Conservation (phyloP, 768 basidiomycete genomes). For the Leccinum ochraceum region DNA sequence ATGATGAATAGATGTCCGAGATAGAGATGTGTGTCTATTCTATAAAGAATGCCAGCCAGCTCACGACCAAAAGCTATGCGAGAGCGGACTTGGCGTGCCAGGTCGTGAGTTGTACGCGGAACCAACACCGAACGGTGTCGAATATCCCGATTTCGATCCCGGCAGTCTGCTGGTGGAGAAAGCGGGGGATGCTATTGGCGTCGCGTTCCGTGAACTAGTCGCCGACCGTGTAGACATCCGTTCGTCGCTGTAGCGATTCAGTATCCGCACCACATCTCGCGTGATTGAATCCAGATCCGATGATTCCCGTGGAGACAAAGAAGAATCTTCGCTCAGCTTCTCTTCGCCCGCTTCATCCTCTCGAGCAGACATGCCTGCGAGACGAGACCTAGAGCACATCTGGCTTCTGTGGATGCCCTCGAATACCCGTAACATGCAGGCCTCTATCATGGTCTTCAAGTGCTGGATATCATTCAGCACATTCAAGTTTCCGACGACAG, state of each 20-base stretch:
- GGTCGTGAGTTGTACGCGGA: conserved; percentile 58
- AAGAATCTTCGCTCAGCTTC: conserved; percentile 41
- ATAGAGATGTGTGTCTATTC: conserved; percentile 13
- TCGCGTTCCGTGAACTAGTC: conserved; percentile 64
- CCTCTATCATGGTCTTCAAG: conserved; percentile 77
- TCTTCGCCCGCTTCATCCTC: conserved; percentile 62
- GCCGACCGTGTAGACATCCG: conserved; percentile 56
- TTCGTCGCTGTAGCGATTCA: conserved; percentile 73
- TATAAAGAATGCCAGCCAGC: conserved; percentile 11
- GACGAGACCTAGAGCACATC: conserved; percentile 28
- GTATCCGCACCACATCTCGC: conserved; percentile 67
- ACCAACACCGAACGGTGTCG: conserved; percentile 51
- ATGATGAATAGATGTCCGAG: background rate
- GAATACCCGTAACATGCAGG: conserved; percentile 86
- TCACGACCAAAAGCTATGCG: conserved; percentile 38
- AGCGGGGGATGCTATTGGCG: conserved; percentile 58
- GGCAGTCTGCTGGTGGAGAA: conserved; percentile 40
- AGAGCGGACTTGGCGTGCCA: conserved; percentile 60
- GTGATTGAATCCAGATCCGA: conserved; percentile 76
- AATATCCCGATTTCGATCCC: conserved; percentile 56
- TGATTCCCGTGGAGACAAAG: conserved; percentile 68
- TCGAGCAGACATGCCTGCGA: conserved; percentile 37
- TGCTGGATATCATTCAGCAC: conserved; percentile 81
- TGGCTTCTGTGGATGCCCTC: conserved; percentile 67
- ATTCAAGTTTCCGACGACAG: conserved; percentile 71